A percentile compares a stretch with the other conserved stretches of the same genome.
Conservation (phyloP, 352 stramenopile species). For the Pythium folliculosum region DNA sequence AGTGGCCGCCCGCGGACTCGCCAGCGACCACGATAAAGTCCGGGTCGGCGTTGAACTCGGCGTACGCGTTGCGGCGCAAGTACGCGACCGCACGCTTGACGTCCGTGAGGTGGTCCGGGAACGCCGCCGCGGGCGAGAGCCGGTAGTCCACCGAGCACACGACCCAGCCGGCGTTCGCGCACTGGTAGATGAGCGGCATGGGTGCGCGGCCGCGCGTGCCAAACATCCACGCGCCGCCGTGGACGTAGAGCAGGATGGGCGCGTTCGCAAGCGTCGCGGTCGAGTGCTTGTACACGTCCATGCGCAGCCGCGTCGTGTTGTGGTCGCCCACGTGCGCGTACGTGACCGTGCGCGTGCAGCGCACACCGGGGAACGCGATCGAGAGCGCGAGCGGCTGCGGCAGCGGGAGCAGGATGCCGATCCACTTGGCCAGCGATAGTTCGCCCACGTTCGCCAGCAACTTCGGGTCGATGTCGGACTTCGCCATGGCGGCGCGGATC, state of each 20-base stretch:
- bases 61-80: slow-evolving; percentile 44
- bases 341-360: slow-evolving; percentile 52
- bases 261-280: slow-evolving; percentile 46
- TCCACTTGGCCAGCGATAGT: slow-evolving; percentile 51
- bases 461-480: slow-evolving; percentile 35
- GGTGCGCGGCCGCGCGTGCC: slow-evolving; percentile 49
- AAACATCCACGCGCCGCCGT: slow-evolving; percentile 78
- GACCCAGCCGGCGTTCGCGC: slow-evolving; percentile 59
- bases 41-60: slow-evolving; percentile 52
- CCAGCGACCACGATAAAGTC: slow-evolving; percentile 73
- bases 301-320: slow-evolving; percentile 55
- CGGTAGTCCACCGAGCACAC: slow-evolving; percentile 81
- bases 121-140: slow-evolving; percentile 62
- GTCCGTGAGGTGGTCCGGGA: slow-evolving; percentile 71
- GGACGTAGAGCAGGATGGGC: slow-evolving; percentile 77
- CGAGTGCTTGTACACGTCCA: slow-evolving; percentile 75
- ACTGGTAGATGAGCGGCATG: slow-evolving; percentile 64
- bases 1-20: slow-evolving; percentile 70
- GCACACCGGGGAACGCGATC: slow-evolving; percentile 52
- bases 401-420: slow-evolving; percentile 58
- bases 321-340: slow-evolving; percentile 70
- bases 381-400: slow-evolving; percentile 54
- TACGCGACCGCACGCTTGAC: slow-evolving; percentile 72
- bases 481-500: slow-evolving; percentile 44
- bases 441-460: slow-evolving; percentile 44